Conservation (phyloP, 2,329 filamentous ascomycete species). For the Cryphonectria carpinicola region DNA sequence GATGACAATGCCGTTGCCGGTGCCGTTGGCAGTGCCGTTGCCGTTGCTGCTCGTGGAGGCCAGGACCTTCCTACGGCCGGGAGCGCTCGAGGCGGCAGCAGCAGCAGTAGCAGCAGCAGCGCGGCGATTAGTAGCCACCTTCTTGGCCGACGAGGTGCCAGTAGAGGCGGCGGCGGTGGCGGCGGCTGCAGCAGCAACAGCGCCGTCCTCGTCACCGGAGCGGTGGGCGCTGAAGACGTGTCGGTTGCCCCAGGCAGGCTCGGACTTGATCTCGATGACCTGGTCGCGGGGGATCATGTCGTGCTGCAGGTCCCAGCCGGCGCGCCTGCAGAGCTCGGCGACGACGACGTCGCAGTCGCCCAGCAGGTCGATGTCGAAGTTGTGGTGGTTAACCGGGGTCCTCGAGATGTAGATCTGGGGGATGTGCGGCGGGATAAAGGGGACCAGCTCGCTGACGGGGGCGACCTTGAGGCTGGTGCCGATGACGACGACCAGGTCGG, state of each 20-base stretch:
- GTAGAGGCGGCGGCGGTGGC: not conserved
- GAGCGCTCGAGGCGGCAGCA: not conserved
- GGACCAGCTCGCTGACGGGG: constrained; percentile 89
- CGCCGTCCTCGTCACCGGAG: not conserved
- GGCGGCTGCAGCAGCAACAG: not conserved
- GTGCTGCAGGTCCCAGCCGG: constrained; percentile 79
- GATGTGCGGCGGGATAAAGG: constrained; percentile 75
- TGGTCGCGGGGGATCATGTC: constrained; percentile 79
- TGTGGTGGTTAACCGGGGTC: constrained; percentile 83
- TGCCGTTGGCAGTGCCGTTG: not conserved
- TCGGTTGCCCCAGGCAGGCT: constrained; percentile 51
- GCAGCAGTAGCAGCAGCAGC: not conserved
- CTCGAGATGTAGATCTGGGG: constrained; percentile 91
- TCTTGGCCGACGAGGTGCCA: not conserved
- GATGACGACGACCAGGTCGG: constrained; percentile 92
- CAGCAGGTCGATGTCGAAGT: constrained; percentile 95
- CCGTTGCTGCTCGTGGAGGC: not conserved
- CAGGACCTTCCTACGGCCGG: constrained; percentile 5
- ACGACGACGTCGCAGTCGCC: constrained; percentile 94
- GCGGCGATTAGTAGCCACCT: not conserved
- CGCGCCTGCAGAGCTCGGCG: constrained; percentile 78
- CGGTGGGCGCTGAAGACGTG: constrained; percentile 44
- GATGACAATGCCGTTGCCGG: not conserved
- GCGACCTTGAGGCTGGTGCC: constrained; percentile 95
- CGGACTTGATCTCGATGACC: constrained; percentile 57